Base-by-base conservation (phyloP, 768 basidiomycete species). In the Pleurotus eryngii region DNA sequence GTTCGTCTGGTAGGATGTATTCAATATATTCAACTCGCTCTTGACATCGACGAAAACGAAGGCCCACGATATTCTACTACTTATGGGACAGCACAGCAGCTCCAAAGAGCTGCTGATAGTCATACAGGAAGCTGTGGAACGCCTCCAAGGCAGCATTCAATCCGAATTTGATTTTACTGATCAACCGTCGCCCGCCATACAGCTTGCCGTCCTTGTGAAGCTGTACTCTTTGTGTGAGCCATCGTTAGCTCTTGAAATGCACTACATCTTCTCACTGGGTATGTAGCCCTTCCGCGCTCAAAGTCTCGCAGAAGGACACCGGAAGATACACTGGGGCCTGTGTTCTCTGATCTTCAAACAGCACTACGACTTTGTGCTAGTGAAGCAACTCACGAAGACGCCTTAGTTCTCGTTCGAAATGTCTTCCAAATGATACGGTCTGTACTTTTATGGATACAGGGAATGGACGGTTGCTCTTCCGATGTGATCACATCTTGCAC, bases 41-140 rank as follows among this genome's bases (percentile, higher is more conserved):
- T 55, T 82, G 15, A 65, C 67, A n/a, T 74, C 65, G 56, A 60
- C 60, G 15, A 74, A 80, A 57, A 65, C 68, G 5, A 68, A 68
- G 35, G 77, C 78, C 2, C 65, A 61, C 18, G 73, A 75, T 24
- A 68, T 82, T 22, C 61, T 81, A 5, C 59, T 70, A 2, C 62
- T 78, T 45, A 67, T 82, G 18, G 76, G 71, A 5, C 70, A 77
- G 58, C 71, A 71, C 48, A 61, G 75, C 17, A 72, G 74, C 15
- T 66, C 81, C 0, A 81, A 77, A 57, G 82, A 83, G 61, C 70
- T 78, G 0, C 63, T 80, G 1, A 75, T 83, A 38, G 74, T 76
- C 1, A 68, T 69, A 5, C 78, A 82, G 63, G 82, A 81, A 62
- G 69, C 68, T 12, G 48, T 76, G 18, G 81, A 81, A 61, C 71